Conservation (phyloP, 805 yeast genomes). For the Yamadazyma sp. region DNA sequence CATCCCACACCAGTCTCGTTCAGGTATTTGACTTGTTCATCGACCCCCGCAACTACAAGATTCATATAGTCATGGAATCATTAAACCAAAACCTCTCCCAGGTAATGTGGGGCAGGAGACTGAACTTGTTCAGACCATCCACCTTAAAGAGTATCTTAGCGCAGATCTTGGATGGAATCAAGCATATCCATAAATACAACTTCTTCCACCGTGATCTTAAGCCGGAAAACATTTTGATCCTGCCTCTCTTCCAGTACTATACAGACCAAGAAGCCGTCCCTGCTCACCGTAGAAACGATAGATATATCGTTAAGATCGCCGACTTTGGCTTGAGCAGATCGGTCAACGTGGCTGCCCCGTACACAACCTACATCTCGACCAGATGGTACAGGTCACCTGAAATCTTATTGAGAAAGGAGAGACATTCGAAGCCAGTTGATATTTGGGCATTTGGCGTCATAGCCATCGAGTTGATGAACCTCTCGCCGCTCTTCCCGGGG, state of each 20-base stretch:
- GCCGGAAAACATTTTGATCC: conserved; percentile 86
- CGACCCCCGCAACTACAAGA: conserved; percentile 55
- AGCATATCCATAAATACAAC: conserved; percentile 71
- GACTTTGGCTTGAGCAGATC: conserved; percentile 80
- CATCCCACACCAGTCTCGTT: conserved; percentile 70
- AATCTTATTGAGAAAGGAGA: conserved; percentile 61
- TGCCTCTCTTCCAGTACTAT: conserved; percentile 56
- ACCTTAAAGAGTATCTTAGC: conserved; percentile 66
- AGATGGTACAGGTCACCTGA: conserved; percentile 89
- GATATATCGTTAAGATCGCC: conserved; percentile 69
- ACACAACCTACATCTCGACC: conserved; percentile 77
- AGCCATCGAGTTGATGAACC: conserved; percentile 69
- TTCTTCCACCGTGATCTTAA: conserved; percentile 89
- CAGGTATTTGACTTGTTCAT: conserved; percentile 78
- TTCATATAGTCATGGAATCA: conserved; percentile 86
- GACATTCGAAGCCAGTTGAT: conserved; percentile 70
- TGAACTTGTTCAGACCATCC: conserved; percentile 50
- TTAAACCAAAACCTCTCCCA: conserved; percentile 82
- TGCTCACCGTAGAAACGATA: conserved; percentile 34
- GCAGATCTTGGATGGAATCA: conserved; percentile 73
- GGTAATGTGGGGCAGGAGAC: conserved; percentile 63
- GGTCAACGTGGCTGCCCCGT: conserved; percentile 50
- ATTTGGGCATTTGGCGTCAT: conserved; percentile 87
- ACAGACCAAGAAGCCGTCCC: conserved; percentile 43
- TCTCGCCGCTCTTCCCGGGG: conserved; percentile 84